phyloP scores from a whole-genome alignment of 768 basidiomycete species.

The Pholiota molesta region DNA sequence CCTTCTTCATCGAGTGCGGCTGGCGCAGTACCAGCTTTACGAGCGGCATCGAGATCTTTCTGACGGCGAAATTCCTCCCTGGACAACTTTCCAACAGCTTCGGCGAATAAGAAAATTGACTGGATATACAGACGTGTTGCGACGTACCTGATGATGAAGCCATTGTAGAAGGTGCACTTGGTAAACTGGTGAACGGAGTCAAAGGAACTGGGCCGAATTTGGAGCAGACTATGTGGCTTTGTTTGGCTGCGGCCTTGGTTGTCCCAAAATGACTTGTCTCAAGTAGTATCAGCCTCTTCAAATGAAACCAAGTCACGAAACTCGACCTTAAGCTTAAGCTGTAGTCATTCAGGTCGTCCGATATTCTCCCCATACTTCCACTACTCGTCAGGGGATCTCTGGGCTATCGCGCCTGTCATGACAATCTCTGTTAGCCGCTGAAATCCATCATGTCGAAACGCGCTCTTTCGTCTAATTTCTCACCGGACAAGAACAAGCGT shows the following conservation, averaged over 20 bases:
- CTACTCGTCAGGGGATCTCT: no score
- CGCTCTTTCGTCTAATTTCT: conserved; percentile 7
- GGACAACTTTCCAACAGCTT: conserved; percentile 81
- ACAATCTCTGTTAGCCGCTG: background rate
- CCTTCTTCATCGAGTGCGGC: conserved; percentile 96
- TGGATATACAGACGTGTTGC: background rate
- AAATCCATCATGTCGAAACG: conserved; percentile 25
- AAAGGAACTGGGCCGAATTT: background rate
- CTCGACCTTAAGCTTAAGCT: background rate
- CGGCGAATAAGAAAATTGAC: conserved; percentile 9
- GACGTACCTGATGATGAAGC: conserved; percentile 45
- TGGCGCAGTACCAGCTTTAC: conserved; percentile 97
- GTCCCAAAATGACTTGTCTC: background rate
- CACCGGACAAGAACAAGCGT: conserved; percentile 23
- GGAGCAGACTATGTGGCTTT: conserved; percentile 13
- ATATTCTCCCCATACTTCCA: no score
- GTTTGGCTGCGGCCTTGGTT: conserved; percentile 12
- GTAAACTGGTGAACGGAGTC: background rate
- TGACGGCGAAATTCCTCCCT: conserved; percentile 93
- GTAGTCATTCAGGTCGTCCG: background rate
- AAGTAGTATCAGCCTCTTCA: background rate
- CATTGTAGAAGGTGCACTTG: conserved; percentile 25
- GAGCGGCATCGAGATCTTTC: conserved; percentile 96
- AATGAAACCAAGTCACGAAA: background rate
- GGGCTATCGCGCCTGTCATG: background rate